These are phyloP conservation scores for Aspergillus pseudotamarii DNA, from an alignment of 2,329 filamentous ascomycete genomes.

Conservation along the genomic window DNA sequence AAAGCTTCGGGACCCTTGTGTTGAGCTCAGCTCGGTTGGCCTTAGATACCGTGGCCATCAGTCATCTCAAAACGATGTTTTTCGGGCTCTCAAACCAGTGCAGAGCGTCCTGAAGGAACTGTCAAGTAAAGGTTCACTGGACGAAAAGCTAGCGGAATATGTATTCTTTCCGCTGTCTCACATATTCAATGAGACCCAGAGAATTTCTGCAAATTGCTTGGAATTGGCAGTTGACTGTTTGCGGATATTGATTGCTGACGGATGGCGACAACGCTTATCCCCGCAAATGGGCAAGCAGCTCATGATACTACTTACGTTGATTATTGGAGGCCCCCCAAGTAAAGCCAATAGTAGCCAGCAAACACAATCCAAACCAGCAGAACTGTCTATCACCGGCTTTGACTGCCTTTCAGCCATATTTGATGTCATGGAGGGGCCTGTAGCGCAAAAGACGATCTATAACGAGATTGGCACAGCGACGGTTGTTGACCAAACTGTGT, in stretches of 20 bases:
- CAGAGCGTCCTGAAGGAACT: slow-evolving; percentile 44
- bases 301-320: slow-evolving; percentile 78
- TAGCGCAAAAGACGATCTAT: slow-evolving; percentile 47
- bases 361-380: slow-evolving; percentile 59
- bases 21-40: slow-evolving; percentile 59
- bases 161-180: slow-evolving; percentile 91
- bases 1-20: slow-evolving; percentile 61
- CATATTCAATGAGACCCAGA: slow-evolving; percentile 75
- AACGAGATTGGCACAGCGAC: slow-evolving; percentile 66
- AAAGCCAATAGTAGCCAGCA: slow-evolving; percentile 40
- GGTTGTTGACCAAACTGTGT: slow-evolving; percentile 78
- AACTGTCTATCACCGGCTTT: slow-evolving; percentile 73
- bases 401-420: slow-evolving; percentile 70
- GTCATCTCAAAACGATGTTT: slow-evolving; percentile 50
- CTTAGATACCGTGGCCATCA: slow-evolving; percentile 53
- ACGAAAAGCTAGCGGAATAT: slow-evolving; percentile 88
- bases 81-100: slow-evolving; percentile 51
- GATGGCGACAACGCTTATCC: slow-evolving; percentile 75
- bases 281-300: slow-evolving; percentile 79
- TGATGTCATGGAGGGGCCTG: slow-evolving; percentile 54
- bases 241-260: slow-evolving; percentile 70
- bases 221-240: slow-evolving; percentile 79
- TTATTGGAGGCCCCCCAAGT: slow-evolving; percentile 73
- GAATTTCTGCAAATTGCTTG: slow-evolving; percentile 67
- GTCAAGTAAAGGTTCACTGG: slow-evolving; percentile 53